A percentile compares a stretch with the other conserved stretches of the same genome.
phyloP scores from a whole-genome alignment of 345 rosid genomes.

The Mercurialis annua region DNA sequence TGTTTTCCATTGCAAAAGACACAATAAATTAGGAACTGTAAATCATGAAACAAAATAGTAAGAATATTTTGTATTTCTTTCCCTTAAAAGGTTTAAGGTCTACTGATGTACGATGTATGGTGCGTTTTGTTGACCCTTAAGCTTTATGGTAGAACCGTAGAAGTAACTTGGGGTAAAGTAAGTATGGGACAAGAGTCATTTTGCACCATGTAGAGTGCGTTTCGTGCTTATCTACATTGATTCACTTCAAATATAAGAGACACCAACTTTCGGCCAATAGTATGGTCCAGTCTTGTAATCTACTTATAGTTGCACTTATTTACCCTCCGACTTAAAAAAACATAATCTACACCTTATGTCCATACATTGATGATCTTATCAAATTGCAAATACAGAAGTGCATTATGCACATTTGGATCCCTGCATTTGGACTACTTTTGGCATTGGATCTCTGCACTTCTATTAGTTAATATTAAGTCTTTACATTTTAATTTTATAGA shows the following conservation, averaged over 20 bases:
- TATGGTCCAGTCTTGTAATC: not conserved
- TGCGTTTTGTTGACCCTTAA: not conserved
- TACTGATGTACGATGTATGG: too few species aligned
- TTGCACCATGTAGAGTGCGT: too few species aligned
- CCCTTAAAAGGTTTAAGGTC: too few species aligned
- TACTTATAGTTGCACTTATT: not conserved
- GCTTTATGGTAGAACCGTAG: not conserved
- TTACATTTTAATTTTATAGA: too few species aligned
- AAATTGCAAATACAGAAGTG: too few species aligned
- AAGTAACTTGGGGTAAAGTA: not conserved
- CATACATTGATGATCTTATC: too few species aligned
- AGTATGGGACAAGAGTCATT: not conserved
- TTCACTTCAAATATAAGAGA: not conserved
- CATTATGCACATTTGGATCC: too few species aligned
- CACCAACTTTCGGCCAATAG: not conserved
- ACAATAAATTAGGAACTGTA: slow-evolving; percentile 3
- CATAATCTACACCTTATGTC: too few species aligned
- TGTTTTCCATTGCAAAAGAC: not conserved
- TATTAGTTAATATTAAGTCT: too few species aligned
- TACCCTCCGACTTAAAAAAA: too few species aligned
- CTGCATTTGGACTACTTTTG: too few species aligned
- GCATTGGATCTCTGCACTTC: too few species aligned
- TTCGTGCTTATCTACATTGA: not conserved
- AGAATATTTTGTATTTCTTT: not conserved
- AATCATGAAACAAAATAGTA: not conserved